phyloP scores from a whole-genome alignment of 352 stramenopile genomes.

The Pythium phragmitis region DNA sequence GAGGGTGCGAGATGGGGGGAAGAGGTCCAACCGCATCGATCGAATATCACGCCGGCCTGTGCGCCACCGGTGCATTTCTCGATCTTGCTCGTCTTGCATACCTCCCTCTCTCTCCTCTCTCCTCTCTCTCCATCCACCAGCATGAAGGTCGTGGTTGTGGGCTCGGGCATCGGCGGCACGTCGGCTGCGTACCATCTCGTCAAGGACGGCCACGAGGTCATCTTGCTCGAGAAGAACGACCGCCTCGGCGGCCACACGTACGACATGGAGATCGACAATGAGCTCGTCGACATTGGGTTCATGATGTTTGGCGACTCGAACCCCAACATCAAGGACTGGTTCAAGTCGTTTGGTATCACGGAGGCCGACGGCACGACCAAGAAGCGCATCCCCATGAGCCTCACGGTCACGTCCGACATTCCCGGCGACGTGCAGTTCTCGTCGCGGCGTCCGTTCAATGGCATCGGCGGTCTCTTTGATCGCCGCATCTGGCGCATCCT shows the following conservation, averaged over 20 bases:
- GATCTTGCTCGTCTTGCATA: constrained; percentile 3
- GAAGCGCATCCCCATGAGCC: constrained; percentile 86
- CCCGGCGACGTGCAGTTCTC: constrained; percentile 84
- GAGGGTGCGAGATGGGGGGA: constrained; percentile 14
- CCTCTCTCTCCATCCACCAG: neutral
- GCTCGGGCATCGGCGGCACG: constrained; percentile 78
- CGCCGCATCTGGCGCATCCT: constrained; percentile 81
- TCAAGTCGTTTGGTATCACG: constrained; percentile 83
- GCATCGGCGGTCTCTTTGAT: constrained; percentile 69
- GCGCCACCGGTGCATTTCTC: constrained; percentile 19
- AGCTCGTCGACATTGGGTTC: constrained; percentile 86
- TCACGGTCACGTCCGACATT: constrained; percentile 83
- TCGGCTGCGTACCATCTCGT: constrained; percentile 83
- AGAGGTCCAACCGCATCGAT: neutral
- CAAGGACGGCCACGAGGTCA: constrained; percentile 82
- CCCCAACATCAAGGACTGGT: constrained; percentile 90
- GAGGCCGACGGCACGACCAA: constrained; percentile 83
- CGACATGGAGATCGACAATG: constrained; percentile 84
- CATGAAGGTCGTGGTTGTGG: constrained; percentile 88
- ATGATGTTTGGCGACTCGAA: constrained; percentile 92
- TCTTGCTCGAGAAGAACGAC: constrained; percentile 82
- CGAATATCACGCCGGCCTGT: neutral
- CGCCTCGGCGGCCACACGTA: constrained; percentile 82
- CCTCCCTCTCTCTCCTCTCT: neutral
- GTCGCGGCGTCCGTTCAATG: constrained; percentile 73